Evolutionary conservation across 2,329 filamentous ascomycete species (phyloP).

Genomic region (Ophiostoma ulmi): DNA sequence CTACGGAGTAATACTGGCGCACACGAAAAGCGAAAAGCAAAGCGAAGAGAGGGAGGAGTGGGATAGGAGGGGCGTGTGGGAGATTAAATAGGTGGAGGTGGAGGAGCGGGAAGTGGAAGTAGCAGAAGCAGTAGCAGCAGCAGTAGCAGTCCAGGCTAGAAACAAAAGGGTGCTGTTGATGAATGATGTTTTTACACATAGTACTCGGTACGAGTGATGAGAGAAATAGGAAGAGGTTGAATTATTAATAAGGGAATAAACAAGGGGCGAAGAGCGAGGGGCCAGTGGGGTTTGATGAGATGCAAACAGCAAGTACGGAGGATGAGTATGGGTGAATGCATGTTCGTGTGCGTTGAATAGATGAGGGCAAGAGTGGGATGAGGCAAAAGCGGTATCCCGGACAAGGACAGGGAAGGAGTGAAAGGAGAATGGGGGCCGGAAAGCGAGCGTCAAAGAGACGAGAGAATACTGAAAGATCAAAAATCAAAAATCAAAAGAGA

Average conservation of each 20-base stretch:
- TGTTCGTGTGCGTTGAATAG: not conserved
- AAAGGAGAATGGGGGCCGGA: not conserved
- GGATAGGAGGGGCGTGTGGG: conserved; percentile 7
- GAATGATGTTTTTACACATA: not conserved
- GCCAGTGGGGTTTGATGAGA: not conserved
- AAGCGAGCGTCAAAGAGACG: too few relatives aligned
- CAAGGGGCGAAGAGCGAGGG: not conserved
- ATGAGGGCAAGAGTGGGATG: not conserved
- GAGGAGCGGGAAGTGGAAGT: not conserved
- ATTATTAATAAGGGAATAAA: not conserved
- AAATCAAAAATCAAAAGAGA: not conserved
- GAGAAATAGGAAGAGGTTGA: not conserved
- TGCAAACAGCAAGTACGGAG: not conserved
- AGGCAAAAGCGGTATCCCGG: not conserved
- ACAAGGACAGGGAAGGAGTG: too few relatives aligned
- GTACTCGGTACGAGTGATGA: not conserved
- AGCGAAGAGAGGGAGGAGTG: not conserved
- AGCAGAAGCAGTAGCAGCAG: not conserved
- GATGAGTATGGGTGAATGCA: not conserved
- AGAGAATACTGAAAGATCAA: not conserved
- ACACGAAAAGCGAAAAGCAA: not conserved
- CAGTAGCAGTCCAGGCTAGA: not conserved
- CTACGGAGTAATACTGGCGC: not conserved
- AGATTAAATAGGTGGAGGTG: conserved; percentile 3
- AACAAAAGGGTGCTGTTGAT: conserved; percentile 11